Evolutionary conservation across 345 rosid genomes (phyloP), one percentile per base, ranked within the genome.

Genomic region (Combretum micranthum): DNA sequence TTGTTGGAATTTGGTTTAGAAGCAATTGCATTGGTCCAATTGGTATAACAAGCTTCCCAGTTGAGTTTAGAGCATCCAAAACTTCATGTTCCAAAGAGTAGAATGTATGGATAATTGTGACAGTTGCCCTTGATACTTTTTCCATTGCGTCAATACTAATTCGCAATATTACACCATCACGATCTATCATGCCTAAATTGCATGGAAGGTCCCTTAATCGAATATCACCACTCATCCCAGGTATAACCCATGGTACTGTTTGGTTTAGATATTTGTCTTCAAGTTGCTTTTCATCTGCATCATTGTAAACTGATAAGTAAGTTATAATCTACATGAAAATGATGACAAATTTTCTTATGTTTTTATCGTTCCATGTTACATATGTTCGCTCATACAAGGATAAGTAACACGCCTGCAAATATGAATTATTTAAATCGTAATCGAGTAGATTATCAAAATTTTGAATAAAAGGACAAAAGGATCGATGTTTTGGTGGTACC

Each of bases 121-220:
- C 57, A 0, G 19, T 12, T 13, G 57, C 57, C 16, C 7, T 39
- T 14, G 16, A 18, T 3, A 22, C 6, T 54, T 13, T 3, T 18
- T 32, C 44, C 3, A 11, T 1, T 32, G 12, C 20, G 2, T 14
- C 3, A 12, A 37, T 0, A 12, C 7, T 12, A 0, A n/a, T 15
- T 0, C 2, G 0, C 2, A 53, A 5, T 14, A 32, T 32, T 19
- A 12, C 13, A 20, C 39, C 45, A 8, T 53, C 16, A 13, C 20
- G 43, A 14, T 53, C 15, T 12, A 13, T 37, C 39, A 43, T 53
- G 15, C 13, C 19, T 2, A 25, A 4, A 32, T 26, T 23, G 44
- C 42, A 23, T 0, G 45, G 47, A 9, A 55, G 44, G 15, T 26
- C 22, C 4, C 25, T 17, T 12, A 37, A 6, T 44, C 39, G 16